Conservation (phyloP, 208 protist genomes). For the Crithidia mellificae region DNA sequence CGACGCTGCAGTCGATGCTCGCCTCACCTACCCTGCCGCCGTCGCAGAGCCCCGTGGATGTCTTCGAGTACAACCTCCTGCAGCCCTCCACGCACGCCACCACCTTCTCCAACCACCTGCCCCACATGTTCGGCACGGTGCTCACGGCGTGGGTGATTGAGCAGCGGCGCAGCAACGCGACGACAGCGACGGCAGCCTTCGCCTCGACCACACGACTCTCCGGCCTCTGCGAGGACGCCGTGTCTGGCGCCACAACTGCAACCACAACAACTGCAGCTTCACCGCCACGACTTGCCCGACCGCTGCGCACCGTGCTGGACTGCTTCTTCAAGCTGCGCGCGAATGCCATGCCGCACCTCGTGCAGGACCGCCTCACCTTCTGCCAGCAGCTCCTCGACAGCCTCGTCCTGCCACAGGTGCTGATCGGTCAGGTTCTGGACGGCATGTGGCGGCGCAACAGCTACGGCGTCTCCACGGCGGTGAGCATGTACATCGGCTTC, state of each 20-base stretch:
- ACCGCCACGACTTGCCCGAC: conserved; percentile 5
- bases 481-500: conserved; percentile 39
- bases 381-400: conserved; percentile 61
- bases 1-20: neutral
- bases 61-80: conserved; percentile 44
- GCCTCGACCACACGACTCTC: conserved; percentile 12
- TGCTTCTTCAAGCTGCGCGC: conserved; percentile 29
- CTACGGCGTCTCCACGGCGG: conserved; percentile 34
- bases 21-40: conserved; percentile 2
- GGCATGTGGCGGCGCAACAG: conserved; percentile 64
- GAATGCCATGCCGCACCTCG: conserved; percentile 1
- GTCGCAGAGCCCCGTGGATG: conserved; percentile 22
- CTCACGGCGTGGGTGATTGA: conserved; percentile 52
- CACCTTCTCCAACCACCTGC: conserved; percentile 44
- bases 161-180: conserved; percentile 1
- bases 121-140: conserved; percentile 49
- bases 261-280: neutral
- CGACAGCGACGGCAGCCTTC: neutral
- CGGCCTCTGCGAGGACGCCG: conserved; percentile 8
- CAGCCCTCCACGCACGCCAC: conserved; percentile 38
- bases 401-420: conserved; percentile 77
- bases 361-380: conserved; percentile 21
- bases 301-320: conserved; percentile 31
- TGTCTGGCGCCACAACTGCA: too few species aligned
- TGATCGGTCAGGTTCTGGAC: conserved; percentile 52